A percentile compares a stretch with the other conserved stretches of the same genome.
These are phyloP conservation scores for Zoysia japonica DNA, from an alignment of 176 grass and related monocot species.

Conservation along the genomic window DNA sequence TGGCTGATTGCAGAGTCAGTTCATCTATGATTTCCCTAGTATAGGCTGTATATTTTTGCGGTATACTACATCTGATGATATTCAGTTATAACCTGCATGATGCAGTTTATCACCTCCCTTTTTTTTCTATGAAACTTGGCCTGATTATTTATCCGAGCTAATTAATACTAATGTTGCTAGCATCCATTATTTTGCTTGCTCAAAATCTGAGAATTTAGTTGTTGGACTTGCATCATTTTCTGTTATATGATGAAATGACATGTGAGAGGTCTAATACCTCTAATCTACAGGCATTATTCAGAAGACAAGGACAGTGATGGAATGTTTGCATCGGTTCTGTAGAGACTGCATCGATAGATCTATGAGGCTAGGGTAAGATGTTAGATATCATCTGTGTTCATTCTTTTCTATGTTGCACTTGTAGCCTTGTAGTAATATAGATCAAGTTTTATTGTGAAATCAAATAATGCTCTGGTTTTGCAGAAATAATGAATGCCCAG, in stretches of 20 bases:
- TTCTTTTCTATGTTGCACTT: not conserved
- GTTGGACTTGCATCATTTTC: slow-evolving; percentile 27
- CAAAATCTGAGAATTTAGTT: slow-evolving; percentile 19
- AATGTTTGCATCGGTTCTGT: slow-evolving; percentile 81
- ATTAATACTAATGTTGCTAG: not conserved
- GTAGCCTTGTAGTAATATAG: slow-evolving; percentile 7
- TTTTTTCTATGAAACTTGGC: not conserved
- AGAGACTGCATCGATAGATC: slow-evolving; percentile 86
- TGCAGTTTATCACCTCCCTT: not conserved
- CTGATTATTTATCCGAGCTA: not conserved
- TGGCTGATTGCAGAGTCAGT: not conserved
- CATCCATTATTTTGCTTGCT: slow-evolving; percentile 5
- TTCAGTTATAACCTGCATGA: not conserved
- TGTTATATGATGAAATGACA: slow-evolving; percentile 10
- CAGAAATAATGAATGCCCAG: slow-evolving; percentile 91
- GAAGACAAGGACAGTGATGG: slow-evolving; percentile 84
- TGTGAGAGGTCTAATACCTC: not conserved
- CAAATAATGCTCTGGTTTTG: slow-evolving; percentile 27
- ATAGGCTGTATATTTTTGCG: not conserved
- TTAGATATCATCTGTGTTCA: slow-evolving; percentile 10
- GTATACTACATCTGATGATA: slow-evolving; percentile 18
- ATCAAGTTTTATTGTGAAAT: slow-evolving; percentile 17
- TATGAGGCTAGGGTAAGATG: slow-evolving; percentile 76
- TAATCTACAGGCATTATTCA: slow-evolving; percentile 62
- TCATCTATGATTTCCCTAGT: slow-evolving; percentile 10